Conservation (phyloP, 2,329 filamentous ascomycete genomes). For the Fusarium siculi region DNA sequence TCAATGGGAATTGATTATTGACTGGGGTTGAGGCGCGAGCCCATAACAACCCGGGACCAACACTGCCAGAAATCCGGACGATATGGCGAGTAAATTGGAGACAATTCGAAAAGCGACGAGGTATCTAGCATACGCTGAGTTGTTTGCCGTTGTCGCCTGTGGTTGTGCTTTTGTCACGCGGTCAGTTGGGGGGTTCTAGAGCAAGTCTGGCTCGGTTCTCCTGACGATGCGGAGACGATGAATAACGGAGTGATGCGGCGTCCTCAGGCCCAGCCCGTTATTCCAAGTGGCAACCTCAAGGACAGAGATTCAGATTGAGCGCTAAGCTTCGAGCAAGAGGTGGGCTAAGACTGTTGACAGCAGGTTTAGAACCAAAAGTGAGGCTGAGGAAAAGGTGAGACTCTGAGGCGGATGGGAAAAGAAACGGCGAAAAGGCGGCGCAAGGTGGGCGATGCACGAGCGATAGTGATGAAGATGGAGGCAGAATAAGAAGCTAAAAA, state of each 20-base stretch:
- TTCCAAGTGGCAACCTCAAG: neutral
- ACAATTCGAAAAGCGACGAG: neutral
- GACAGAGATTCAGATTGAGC: neutral
- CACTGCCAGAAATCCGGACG: neutral
- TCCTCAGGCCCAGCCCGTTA: neutral
- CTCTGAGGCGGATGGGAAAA: neutral
- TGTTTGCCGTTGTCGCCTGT: conserved; percentile 7
- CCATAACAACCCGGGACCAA: conserved; percentile 25
- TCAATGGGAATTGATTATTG: conserved; percentile 19
- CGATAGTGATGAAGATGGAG: conserved; percentile 13
- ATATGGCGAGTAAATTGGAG: conserved; percentile 1
- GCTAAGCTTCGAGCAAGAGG: neutral
- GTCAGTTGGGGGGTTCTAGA: conserved; percentile 31
- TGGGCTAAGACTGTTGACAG: neutral
- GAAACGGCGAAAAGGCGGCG: conserved; percentile 16
- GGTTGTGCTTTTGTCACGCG: conserved; percentile 26
- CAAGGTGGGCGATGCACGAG: conserved; percentile 14
- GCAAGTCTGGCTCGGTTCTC: conserved; percentile 26
- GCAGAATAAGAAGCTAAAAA: conserved; percentile 13
- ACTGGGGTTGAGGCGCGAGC: conserved; percentile 26
- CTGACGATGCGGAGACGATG: conserved; percentile 23
- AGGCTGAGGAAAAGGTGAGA: neutral
- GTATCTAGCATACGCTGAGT: neutral
- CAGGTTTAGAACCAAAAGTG: neutral
- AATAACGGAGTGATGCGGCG: conserved; percentile 3